These are phyloP conservation scores for Geotrichum bryndzae DNA, from an alignment of 1,139 yeast genomes.

Conservation along the genomic window DNA sequence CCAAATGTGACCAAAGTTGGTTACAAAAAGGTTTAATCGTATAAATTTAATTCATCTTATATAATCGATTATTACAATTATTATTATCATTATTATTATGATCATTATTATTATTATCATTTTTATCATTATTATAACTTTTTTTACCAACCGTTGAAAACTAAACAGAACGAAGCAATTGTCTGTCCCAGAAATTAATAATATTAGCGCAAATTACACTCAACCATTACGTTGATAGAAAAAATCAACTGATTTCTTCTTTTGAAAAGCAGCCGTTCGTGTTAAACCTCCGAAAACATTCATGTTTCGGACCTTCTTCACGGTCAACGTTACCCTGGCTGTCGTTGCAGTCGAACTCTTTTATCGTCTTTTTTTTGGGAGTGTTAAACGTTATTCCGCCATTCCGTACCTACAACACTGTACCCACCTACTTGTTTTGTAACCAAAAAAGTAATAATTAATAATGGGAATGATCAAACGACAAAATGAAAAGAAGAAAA, in stretches of 20 bases:
- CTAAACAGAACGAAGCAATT: not conserved
- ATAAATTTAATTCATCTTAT: no score
- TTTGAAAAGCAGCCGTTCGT: not conserved
- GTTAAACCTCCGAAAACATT: not conserved
- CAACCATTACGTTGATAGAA: not conserved
- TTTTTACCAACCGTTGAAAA: not conserved
- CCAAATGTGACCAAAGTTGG: not conserved
- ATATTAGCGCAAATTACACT: not conserved
- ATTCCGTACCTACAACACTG: not conserved
- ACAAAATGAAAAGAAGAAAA: no score
- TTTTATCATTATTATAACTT: no score
- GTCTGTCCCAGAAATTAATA: not conserved
- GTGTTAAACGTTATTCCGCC: not conserved
- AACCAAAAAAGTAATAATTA: not conserved
- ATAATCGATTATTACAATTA: no score
- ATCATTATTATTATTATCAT: no score
- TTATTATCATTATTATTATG: no score
- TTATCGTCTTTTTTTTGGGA: not conserved
- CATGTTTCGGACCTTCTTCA: not conserved
- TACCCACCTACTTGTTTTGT: not conserved
- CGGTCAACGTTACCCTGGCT: not conserved
- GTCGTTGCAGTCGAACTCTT: not conserved
- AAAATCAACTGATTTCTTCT: not conserved
- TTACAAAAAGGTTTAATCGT: no score
- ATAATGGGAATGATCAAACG: not conserved